phyloP scores from a whole-genome alignment of 495 filamentous ascomycete species.

The Penicillium steckii region DNA sequence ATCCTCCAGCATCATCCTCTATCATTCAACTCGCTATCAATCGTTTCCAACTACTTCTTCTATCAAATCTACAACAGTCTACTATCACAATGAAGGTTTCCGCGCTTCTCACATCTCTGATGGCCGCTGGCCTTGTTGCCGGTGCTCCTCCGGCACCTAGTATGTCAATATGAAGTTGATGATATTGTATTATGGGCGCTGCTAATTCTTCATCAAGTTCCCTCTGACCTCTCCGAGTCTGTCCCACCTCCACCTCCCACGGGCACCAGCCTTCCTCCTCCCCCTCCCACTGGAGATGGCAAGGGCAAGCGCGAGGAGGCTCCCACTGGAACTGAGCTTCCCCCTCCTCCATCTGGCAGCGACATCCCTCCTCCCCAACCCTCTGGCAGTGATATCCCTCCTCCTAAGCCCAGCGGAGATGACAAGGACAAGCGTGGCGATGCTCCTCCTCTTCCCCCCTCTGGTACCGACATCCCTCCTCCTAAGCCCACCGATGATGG shows the following conservation, averaged over 20 bases:
- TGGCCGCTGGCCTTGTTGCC: slow-evolving; percentile 19
- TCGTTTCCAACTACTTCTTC: not conserved
- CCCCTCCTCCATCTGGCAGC: not conserved
- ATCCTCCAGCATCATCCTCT: not conserved
- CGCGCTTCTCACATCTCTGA: slow-evolving; percentile 10
- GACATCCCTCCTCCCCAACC: not conserved
- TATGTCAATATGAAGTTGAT: slow-evolving; percentile 5
- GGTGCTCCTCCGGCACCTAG: slow-evolving; percentile 16
- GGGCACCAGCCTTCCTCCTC: slow-evolving; percentile 1
- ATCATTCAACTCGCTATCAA: not conserved
- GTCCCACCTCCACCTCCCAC: not conserved
- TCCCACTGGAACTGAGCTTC: not conserved
- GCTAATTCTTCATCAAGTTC: too few relatives aligned
- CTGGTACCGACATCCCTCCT: not conserved
- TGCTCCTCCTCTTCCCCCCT: not conserved
- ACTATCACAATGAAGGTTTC: slow-evolving; percentile 16
- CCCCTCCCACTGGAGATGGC: slow-evolving; percentile 5
- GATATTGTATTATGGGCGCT: too few relatives aligned
- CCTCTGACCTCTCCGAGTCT: slow-evolving; percentile 6
- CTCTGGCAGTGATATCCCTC: not conserved
- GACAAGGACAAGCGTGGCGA: too few relatives aligned
- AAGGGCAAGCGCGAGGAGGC: slow-evolving; percentile 8
- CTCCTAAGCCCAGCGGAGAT: not conserved
- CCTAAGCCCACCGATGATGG: slow-evolving; percentile 1
- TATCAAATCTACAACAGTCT: not conserved